Conservation (phyloP, 2,329 filamentous ascomycete genomes). For the Paecilomyces sp. region DNA sequence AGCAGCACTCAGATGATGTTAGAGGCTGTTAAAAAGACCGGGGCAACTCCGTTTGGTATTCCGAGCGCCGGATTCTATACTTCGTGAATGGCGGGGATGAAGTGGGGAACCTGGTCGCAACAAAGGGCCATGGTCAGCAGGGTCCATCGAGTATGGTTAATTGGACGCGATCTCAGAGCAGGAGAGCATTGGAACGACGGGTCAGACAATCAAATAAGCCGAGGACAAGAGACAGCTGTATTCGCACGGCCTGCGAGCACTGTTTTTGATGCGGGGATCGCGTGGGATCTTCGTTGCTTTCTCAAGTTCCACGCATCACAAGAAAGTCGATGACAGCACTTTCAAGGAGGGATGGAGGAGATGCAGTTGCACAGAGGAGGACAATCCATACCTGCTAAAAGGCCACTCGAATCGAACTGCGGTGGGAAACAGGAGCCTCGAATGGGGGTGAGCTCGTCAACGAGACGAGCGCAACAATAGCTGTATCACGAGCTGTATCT, state of each 20-base stretch:
- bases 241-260: not conserved
- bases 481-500: not conserved
- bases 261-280: too few relatives aligned
- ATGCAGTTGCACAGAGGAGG: not conserved
- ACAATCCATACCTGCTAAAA: not conserved
- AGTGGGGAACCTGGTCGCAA: slow-evolving; percentile 17
- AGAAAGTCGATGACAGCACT: not conserved
- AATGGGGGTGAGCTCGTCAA: not conserved
- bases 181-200: not conserved
- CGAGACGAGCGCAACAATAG: not conserved
- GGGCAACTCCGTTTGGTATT: slow-evolving; percentile 8
- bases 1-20: not conserved
- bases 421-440: not conserved
- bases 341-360: not conserved
- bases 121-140: not conserved
- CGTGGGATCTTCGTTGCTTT: too few relatives aligned
- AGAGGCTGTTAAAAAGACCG: not conserved
- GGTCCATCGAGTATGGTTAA: not conserved
- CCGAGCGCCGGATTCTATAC: not conserved
- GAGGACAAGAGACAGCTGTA: not conserved
- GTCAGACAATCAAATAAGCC: not conserved
- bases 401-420: not conserved
- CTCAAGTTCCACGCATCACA: not conserved
- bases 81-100: slow-evolving; percentile 19
- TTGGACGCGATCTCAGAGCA: not conserved